These are phyloP conservation scores for Pleodorina starrii DNA, from an alignment of 139 green algal genomes.

Conservation along the genomic window DNA sequence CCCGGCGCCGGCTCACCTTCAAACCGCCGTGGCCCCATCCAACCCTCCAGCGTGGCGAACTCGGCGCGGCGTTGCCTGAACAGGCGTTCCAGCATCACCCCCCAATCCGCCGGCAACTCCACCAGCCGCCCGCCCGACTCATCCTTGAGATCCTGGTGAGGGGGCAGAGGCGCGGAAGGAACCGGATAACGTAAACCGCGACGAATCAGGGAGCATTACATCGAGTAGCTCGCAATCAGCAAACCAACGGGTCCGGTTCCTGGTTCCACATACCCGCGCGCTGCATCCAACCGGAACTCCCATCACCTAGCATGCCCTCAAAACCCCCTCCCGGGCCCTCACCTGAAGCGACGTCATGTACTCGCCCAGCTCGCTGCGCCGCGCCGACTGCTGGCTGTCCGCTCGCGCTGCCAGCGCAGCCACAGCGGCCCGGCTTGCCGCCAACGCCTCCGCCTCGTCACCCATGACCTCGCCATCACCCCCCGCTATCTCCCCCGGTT, in stretches of 20 bases:
- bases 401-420: neutral
- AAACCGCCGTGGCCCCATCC: slow-evolving; percentile 56
- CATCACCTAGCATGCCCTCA: no score
- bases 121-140: slow-evolving; percentile 46
- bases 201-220: no score
- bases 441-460: neutral
- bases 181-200: no score
- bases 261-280: no score
- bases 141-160: slow-evolving; percentile 37
- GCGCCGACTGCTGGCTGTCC: neutral
- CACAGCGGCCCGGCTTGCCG: slow-evolving; percentile 24
- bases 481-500: neutral
- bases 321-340: no score
- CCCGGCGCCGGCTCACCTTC: slow-evolving; percentile 34
- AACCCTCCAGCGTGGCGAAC: slow-evolving; percentile 55
- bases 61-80: slow-evolving; percentile 45
- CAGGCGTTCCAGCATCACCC: slow-evolving; percentile 54
- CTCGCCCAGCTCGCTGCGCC: slow-evolving; percentile 49
- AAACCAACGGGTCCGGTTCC: no score
- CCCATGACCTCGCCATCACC: neutral
- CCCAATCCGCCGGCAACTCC: slow-evolving; percentile 55
- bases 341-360: slow-evolving; percentile 53
- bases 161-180: no score
- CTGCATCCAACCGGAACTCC: no score
- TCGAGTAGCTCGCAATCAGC: no score